Evolutionary conservation across 2,329 filamentous ascomycete genomes (phyloP).

Genomic region (Beauveria bassiana): DNA sequence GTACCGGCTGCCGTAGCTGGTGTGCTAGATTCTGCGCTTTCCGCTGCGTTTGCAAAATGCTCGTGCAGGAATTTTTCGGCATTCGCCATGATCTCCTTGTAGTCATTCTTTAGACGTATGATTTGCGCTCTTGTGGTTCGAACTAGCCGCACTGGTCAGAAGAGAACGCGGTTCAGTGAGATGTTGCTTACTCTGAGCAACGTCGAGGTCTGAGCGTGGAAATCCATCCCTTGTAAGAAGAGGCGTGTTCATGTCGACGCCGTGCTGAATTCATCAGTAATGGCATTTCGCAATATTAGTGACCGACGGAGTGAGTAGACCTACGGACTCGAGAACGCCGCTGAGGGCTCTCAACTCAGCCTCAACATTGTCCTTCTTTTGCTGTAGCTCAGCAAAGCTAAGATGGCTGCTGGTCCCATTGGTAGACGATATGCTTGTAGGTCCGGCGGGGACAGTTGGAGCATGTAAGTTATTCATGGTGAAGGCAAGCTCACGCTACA

Average conservation of each 20-base stretch:
- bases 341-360: slow-evolving; percentile 79
- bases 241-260: slow-evolving; percentile 83
- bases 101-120: slow-evolving; percentile 84
- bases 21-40: slow-evolving; percentile 33
- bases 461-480: slow-evolving; percentile 50
- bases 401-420: slow-evolving; percentile 58
- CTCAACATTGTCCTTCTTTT: slow-evolving; percentile 78
- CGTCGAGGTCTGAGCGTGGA: slow-evolving; percentile 86
- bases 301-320: slow-evolving; percentile 20
- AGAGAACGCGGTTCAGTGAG: background rate
- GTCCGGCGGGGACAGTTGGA: slow-evolving; percentile 62
- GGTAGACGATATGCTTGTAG: slow-evolving; percentile 51
- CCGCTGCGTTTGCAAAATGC: slow-evolving; percentile 69
- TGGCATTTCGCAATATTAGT: background rate
- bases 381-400: slow-evolving; percentile 71
- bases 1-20: slow-evolving; percentile 14
- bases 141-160: slow-evolving; percentile 44
- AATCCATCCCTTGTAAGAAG: slow-evolving; percentile 86
- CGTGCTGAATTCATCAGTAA: slow-evolving; percentile 53
- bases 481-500: background rate
- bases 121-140: slow-evolving; percentile 89
- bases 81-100: slow-evolving; percentile 76
- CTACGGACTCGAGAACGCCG: slow-evolving; percentile 79
- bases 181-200: slow-evolving; percentile 69
- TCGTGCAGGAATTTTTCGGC: slow-evolving; percentile 85